Evolutionary conservation across 306 rosid species (phyloP).

Genomic region (Fragaria iinumae): DNA sequence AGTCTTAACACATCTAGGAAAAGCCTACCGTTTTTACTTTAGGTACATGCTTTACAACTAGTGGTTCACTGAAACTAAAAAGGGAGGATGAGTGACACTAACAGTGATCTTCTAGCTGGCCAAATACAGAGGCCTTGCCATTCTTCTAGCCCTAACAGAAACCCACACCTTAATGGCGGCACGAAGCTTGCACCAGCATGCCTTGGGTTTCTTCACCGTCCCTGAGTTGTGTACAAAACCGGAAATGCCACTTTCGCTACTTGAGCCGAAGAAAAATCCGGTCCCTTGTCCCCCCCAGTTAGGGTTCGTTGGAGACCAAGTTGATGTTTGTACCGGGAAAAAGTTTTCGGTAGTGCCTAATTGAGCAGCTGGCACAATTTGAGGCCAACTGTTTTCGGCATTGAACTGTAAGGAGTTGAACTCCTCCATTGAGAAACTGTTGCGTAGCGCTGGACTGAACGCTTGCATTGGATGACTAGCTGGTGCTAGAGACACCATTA

Average conservation of each 20-base stretch:
- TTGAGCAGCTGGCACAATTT: constrained; percentile 20
- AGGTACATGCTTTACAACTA: constrained; percentile 15
- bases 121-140: constrained; percentile 24
- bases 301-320: constrained; percentile 18
- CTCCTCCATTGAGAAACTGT: constrained; percentile 27
- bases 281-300: constrained; percentile 34
- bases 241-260: constrained; percentile 16
- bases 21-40: background rate
- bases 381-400: constrained; percentile 25
- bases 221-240: constrained; percentile 19
- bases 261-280: constrained; percentile 10
- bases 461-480: constrained; percentile 15
- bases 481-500: constrained; percentile 1
- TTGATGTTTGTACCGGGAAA: constrained; percentile 18
- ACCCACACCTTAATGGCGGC: constrained; percentile 43
- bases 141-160: constrained; percentile 36
- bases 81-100: background rate
- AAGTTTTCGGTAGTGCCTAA: constrained; percentile 21
- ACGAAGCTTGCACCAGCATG: constrained; percentile 43
- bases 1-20: background rate
- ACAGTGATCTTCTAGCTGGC: constrained; percentile 18
- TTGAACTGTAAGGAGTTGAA: constrained; percentile 3
- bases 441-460: constrained; percentile 14
- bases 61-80: background rate
- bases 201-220: constrained; percentile 47